Conservation (phyloP, 345 rosid genomes). For the Trapa incisa region DNA sequence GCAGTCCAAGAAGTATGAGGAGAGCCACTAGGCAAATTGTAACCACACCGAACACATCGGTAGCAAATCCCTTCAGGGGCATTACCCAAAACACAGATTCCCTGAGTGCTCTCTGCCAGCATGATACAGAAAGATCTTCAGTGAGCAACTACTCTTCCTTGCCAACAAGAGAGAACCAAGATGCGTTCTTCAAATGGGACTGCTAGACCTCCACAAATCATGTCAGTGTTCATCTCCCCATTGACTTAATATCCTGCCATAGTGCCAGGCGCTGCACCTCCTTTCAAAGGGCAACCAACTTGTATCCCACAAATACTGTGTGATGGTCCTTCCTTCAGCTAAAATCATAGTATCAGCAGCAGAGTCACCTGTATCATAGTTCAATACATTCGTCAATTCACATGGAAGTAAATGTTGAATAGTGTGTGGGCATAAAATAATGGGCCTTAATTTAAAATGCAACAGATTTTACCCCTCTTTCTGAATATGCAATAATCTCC, state of each 20-base stretch:
- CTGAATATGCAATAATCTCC: no score
- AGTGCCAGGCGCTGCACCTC: not conserved
- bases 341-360: not conserved
- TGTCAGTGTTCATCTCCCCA: not conserved
- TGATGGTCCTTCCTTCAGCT: not conserved
- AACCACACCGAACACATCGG: slow-evolving; percentile 98
- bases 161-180: slow-evolving; percentile 18
- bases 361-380: not conserved
- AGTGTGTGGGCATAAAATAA: not conserved
- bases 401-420: not conserved
- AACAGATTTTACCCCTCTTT: not conserved
- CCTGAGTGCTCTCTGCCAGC: slow-evolving; percentile 99
- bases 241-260: not conserved
- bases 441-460: not conserved
- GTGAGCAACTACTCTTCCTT: slow-evolving; percentile 23
- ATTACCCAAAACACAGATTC: slow-evolving; percentile 94
- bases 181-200: slow-evolving; percentile 9
- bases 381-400: not conserved
- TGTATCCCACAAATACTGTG: not conserved
- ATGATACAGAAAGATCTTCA: slow-evolving; percentile 63
- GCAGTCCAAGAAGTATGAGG: slow-evolving; percentile 55
- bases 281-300: not conserved
- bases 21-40: slow-evolving; percentile 78
- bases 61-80: slow-evolving; percentile 90
- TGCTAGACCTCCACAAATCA: slow-evolving; percentile 1